These are phyloP conservation scores for Aspergillus uvarum DNA, from an alignment of 2,329 filamentous ascomycete genomes.

Conservation along the genomic window DNA sequence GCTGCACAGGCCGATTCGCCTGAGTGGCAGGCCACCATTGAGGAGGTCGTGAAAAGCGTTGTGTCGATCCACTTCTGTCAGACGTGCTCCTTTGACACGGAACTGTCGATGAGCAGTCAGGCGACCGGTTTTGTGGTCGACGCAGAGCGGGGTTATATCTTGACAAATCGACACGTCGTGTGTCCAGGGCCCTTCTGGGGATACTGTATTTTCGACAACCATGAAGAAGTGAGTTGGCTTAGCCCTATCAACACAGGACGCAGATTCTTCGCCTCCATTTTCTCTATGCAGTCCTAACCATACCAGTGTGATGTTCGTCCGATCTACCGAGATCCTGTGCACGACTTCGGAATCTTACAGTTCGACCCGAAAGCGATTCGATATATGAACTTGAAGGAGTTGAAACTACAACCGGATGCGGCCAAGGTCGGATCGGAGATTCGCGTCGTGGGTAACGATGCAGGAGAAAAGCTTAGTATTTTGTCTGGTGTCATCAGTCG, in stretches of 20 bases:
- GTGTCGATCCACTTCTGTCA: constrained; percentile 99
- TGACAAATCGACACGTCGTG: constrained; percentile 91
- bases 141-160: constrained; percentile 82
- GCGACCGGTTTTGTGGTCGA: constrained; percentile 98
- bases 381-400: constrained; percentile 85
- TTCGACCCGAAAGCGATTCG: constrained; percentile 96
- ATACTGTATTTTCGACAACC: constrained; percentile 97
- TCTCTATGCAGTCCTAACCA: not conserved
- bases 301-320: constrained; percentile 85
- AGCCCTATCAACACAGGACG: not conserved
- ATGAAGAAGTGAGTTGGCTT: constrained; percentile 65
- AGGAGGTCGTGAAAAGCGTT: constrained; percentile 89
- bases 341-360: constrained; percentile 95
- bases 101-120: constrained; percentile 87
- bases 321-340: constrained; percentile 95
- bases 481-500: constrained; percentile 95
- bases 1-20: constrained; percentile 63
- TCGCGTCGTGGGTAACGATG: constrained; percentile 95
- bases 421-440: constrained; percentile 90
- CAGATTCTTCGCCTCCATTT: not conserved
- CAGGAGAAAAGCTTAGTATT: constrained; percentile 97
- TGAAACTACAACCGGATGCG: constrained; percentile 79
- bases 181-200: constrained; percentile 96
- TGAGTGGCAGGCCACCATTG: constrained; percentile 95
- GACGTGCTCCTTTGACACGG: constrained; percentile 97